Conservation (phyloP, 345 rosid genomes). For the Pugionium cornutum region DNA sequence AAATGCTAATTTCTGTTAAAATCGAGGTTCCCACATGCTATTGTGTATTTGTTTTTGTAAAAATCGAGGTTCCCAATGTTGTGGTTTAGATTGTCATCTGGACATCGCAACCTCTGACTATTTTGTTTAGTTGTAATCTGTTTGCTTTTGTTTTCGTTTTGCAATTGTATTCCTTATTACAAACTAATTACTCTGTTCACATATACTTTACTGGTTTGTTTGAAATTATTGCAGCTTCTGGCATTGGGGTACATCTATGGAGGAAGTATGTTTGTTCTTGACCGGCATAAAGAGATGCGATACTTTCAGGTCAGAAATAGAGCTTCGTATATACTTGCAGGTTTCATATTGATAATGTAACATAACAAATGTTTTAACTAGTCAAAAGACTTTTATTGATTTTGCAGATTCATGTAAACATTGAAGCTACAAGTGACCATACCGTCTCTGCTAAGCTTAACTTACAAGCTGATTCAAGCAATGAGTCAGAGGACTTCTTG, state of each 20-base stretch:
- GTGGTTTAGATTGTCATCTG: too few relatives aligned
- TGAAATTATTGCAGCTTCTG: conserved; percentile 57
- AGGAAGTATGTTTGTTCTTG: conserved; percentile 57
- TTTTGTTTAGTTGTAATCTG: too few relatives aligned
- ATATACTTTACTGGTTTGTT: conserved; percentile 16
- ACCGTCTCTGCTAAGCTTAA: conserved; percentile 54
- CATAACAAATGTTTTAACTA: conserved; percentile 2
- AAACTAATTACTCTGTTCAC: neutral
- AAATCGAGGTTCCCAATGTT: too few relatives aligned
- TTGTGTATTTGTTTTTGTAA: too few relatives aligned
- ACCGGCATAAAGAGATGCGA: conserved; percentile 51
- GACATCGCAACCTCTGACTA: too few relatives aligned
- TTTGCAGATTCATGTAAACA: conserved; percentile 64
- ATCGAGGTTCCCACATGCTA: too few relatives aligned
- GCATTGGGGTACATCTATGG: conserved; percentile 82
- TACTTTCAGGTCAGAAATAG: conserved; percentile 55
- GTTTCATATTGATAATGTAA: conserved; percentile 14
- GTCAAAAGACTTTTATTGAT: conserved; percentile 23
- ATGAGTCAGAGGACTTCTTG: conserved; percentile 52
- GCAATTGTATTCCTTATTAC: neutral
- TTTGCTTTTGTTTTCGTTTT: neutral
- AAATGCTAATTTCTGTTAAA: too few relatives aligned
- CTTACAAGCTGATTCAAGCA: conserved; percentile 42
- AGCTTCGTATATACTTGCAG: conserved; percentile 6
- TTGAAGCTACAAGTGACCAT: conserved; percentile 49